Base-by-base conservation (phyloP, 495 filamentous ascomycete species). In the Ascodesmis nigricans region DNA sequence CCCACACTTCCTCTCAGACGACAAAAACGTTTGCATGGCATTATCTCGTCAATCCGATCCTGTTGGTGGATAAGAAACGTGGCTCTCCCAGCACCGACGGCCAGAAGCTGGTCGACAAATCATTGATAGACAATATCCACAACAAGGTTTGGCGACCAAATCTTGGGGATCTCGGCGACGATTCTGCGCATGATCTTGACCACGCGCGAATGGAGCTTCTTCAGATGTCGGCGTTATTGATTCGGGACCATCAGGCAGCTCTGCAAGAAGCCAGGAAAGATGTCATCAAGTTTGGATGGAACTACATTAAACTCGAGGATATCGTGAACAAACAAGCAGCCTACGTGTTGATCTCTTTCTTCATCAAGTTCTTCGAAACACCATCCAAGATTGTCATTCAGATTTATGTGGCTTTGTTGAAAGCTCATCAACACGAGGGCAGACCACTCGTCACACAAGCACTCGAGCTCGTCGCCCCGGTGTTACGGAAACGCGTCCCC, bases 291-390 rank as follows among this genome's bases (percentile, higher is more conserved):
- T 95, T 93, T 53, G 82, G 80, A 3, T 99, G 90, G 90, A 93
- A 82, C 18, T 95, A 87, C 50, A 95, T 95, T 38, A 72, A 79
- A 11, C 69, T 99, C 15, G 90, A 99, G 52, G 90, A 99, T 53
- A 78, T 91, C 40, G 92, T 99, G 61, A 95, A 95, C 60, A 99
- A 99, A 50, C 82, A 95, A 53, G 90, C 83, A 13, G 84, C 90
- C 4, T 95, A 99, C 50, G 83, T 93, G 7, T 66, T 95, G 2
- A 91, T 95, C 42, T 83, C 77, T 5, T 95, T 91, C 55, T 99
- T 99, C 60, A 92, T 95, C 41, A 78, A 80, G 0, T 75, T 87
- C 42, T 99, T 91, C 45, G 90, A 99, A 46, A 92, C 90, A 0
- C 90, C 90, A 0, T 66, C 77, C 31, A 95, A 95, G 62, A 93